Base-by-base conservation (phyloP, 2,329 filamentous ascomycete species). In the Aureobasidium zeae region DNA sequence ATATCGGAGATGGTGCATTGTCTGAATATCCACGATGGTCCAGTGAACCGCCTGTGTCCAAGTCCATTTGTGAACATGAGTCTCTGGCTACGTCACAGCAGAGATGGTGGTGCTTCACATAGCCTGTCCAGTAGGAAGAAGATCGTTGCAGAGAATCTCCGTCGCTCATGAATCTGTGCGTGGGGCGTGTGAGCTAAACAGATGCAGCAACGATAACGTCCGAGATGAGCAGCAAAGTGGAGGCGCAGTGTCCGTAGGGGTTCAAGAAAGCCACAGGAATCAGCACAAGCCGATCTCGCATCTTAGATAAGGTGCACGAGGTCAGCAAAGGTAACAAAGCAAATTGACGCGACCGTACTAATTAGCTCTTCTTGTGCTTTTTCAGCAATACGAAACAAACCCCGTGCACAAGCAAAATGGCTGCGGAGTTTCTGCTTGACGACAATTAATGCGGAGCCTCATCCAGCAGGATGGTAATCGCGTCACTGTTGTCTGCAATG, bases 381-480 rank as follows among this genome's bases (percentile, higher is more conserved):
- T 33, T 26, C 33, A 28, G 39, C n/a, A 43, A 43, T 43, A 34
- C 39, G 39, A 43, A 43, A 34, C 29, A 43, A 31, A 22, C 39
- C 39, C 29, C 34, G 30, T 22, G 28, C 39, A 41, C 37, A n/a
- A 20, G 30, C 1, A 28, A 22, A 34, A n/a, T n/a, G n/a, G n/a
- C n/a, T 34, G 22, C 29, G 39, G 39, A 10, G 31, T 32, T 34
- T 32, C 5, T 29, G 28, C 17, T 25, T 41, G 37, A 41, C 19
- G 37, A 6, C 11, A 25, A n/a, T n/a, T n/a, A n/a, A n/a, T n/a
- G n/a, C n/a, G n/a, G n/a, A n/a, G n/a, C n/a, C n/a, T n/a, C n/a
- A n/a, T n/a, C n/a, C n/a, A n/a, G n/a, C n/a, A n/a, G n/a, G n/a
- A n/a, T n/a, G n/a, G n/a, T n/a, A n/a, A n/a, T n/a, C n/a, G n/a